Evolutionary conservation across 495 filamentous ascomycete genomes (phyloP), one percentile per base, ranked within the genome.

Genomic region (Trypethelium eluteriae): DNA sequence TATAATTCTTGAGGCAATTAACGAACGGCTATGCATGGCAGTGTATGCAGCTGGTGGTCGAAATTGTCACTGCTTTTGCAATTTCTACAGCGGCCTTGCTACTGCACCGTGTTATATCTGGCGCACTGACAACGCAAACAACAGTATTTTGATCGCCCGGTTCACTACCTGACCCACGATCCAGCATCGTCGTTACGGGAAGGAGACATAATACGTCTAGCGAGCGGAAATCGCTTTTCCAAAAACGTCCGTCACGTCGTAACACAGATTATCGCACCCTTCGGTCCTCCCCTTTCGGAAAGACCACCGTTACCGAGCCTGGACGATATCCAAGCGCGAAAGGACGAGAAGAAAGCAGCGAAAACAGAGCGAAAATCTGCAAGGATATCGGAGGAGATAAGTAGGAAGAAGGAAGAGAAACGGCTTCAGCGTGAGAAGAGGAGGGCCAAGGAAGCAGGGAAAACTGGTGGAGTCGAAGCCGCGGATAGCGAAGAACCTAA

Each of bases 171-270:
- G 41, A 90, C 93, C 16, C 84, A 89, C 74, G 91, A 95, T 79
- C 91, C 90, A 6, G 77, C 75, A 73, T 84, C 87, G 79, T 91
- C 89, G 14, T 79, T 91, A 62, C 84, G 87, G 64, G 79, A 82
- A 61, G 91, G 91, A 72, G 91, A 95, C 76, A 84, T 93, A 14
- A 85, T 95, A n/a, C 84, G 86, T 74, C 89, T 94, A 73, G 83
- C 83, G 32, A 82, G 86, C 32, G 87, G 87, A 50, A 86, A 78
- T 72, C 84, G 86, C 16, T 81, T 82, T 66, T 83, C 83, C 68
- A 86, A 86, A 64, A 73, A 76, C 64, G 90, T 93, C 68, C 86
- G 82, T 38, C 89, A 93, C 75, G 88, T 93, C 39, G 87, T 94
- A 35, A 87, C 89, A 74, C 75, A 82, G 64, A 93, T 95, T 71